These are phyloP conservation scores for Stagonosporopsis tanaceti DNA, from an alignment of 2,329 filamentous ascomycete genomes.

Conservation along the genomic window DNA sequence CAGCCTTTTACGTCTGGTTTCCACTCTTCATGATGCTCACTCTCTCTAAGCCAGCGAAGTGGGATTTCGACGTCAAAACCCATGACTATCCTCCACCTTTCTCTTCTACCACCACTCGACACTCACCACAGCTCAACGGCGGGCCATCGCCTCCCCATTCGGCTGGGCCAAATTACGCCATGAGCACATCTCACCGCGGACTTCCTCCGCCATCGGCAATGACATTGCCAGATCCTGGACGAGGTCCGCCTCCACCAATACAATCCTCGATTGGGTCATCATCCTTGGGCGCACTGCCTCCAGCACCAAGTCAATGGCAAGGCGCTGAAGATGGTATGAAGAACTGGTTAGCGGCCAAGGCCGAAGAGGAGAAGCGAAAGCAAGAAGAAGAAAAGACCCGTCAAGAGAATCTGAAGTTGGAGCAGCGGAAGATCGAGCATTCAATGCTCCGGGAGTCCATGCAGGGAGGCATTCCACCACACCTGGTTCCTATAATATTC, in stretches of 20 bases:
- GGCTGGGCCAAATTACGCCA: conserved; percentile 53
- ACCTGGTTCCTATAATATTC: conserved; percentile 63
- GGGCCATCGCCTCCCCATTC: conserved; percentile 52
- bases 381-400: conserved; percentile 63
- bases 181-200: conserved; percentile 62
- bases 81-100: conserved; percentile 59
- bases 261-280: conserved; percentile 14
- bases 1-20: conserved; percentile 26
- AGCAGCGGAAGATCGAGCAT: conserved; percentile 62
- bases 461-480: conserved; percentile 60
- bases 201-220: conserved; percentile 62
- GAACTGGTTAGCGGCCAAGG: conserved; percentile 60
- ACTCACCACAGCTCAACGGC: conserved; percentile 52
- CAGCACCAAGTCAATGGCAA: conserved; percentile 58
- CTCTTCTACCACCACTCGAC: conserved; percentile 50
- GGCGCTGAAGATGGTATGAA: conserved; percentile 61
- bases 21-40: conserved; percentile 59
- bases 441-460: conserved; percentile 62
- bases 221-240: conserved; percentile 58
- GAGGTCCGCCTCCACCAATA: conserved; percentile 47
- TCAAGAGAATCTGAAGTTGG: conserved; percentile 58
- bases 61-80: conserved; percentile 57
- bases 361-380: conserved; percentile 62
- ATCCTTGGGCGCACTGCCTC: conserved; percentile 53
- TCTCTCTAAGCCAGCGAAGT: conserved; percentile 57